Base-by-base conservation (phyloP, 2,329 filamentous ascomycete species). In the Aspergillus fijiensis region DNA sequence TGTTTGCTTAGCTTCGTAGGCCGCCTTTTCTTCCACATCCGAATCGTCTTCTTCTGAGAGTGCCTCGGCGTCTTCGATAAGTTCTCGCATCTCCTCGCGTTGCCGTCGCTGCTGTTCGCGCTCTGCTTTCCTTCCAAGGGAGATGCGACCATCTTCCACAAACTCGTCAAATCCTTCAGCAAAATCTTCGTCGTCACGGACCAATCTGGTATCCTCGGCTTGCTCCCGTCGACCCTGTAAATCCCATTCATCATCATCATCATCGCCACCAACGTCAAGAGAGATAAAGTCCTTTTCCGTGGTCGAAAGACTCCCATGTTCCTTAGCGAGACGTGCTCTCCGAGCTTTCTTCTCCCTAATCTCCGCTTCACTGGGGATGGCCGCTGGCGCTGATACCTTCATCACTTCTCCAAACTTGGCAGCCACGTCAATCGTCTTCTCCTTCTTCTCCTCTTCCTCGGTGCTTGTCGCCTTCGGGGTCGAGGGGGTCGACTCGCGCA, bases 161-260 rank as follows among this genome's bases (percentile, higher is more conserved):
- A 91, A 96, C 57, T 94, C 89, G 61, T 98, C 94, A 67, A 96
- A 98, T 0, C 92, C 93, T 77, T 98, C 95, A 42, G 90, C 91
- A 0, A 97, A 84, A 70, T 98, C 92, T 72, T 98, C 94, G 68
- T 98, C 94, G 35, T 97, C 92, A 48, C 84, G 85, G 5, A 92
- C 84, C 2, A 98, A 83, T 1, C 94, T 85, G 5, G 89, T 90
- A 62, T 92, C 84, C 35, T 86, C 84, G 65, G 89, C 86, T 68
- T 88, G 86, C 64, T 86, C 86, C 67, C 86, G 85, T 19, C 79
- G 77, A 55, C 81, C 78, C 2, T 83, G 72, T 1, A 85, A 77
- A 14, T 72, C 67, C 60, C 82, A 80, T 58, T 82, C 77, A 53
- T 80, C 76, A 33, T 81, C 79, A 2, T 71, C 79, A 2, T 71